Evolutionary conservation across 1,139 yeast genomes (phyloP).

Genomic region (Pichia cactophila): DNA sequence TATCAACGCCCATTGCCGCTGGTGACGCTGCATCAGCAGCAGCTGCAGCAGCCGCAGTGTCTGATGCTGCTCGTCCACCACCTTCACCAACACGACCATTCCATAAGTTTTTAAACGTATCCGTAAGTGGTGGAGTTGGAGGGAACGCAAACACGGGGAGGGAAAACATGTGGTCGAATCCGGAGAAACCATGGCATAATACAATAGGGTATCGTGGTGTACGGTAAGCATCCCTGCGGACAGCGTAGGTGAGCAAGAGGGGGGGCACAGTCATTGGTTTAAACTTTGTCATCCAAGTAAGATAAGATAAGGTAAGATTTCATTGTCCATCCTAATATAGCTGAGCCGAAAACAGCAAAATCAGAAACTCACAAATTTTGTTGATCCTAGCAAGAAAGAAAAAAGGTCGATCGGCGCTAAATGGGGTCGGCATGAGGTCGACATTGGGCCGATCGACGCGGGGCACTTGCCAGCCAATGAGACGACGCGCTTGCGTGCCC

Average conservation of each 20-base stretch:
- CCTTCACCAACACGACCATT: not conserved
- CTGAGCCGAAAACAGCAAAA: too few relatives aligned
- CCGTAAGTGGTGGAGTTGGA: constrained; percentile 5
- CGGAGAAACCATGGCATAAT: constrained; percentile 21
- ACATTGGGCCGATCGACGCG: not conserved
- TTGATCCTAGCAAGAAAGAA: too few relatives aligned
- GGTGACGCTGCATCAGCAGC: not conserved
- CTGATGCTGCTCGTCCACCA: not conserved
- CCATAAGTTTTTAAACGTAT: constrained; percentile 3
- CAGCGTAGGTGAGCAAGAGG: not conserved
- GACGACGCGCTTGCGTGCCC: not conserved
- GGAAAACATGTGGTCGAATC: constrained; percentile 17
- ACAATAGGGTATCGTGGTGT: constrained; percentile 23
- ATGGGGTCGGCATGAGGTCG: too few relatives aligned
- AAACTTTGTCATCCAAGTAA: too few relatives aligned
- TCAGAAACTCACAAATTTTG: too few relatives aligned
- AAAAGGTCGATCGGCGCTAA: too few relatives aligned
- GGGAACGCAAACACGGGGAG: constrained; percentile 10
- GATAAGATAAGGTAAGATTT: too few relatives aligned
- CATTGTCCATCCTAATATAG: too few relatives aligned
- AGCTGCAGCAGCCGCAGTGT: not conserved
- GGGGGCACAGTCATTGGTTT: too few relatives aligned
- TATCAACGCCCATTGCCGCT: constrained; percentile 9
- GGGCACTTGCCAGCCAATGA: not conserved
- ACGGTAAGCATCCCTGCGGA: constrained; percentile 4